Conservation (phyloP, 805 yeast genomes). For the Kodamaea leandrae region DNA sequence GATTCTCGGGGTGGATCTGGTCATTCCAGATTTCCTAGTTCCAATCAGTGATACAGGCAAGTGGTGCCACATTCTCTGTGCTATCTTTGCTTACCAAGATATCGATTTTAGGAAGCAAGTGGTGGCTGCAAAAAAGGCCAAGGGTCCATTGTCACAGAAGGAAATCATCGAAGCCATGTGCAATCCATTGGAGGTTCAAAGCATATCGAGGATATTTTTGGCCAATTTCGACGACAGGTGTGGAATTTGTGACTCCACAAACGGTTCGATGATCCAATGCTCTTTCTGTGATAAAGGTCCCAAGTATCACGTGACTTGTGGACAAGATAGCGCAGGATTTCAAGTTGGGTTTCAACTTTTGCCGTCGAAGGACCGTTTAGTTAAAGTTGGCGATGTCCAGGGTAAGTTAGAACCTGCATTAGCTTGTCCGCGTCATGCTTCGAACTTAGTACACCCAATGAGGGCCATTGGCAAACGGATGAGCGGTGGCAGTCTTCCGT, state of each 20-base stretch:
- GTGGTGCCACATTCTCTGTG: conserved; percentile 81
- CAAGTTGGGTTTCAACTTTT: conserved; percentile 53
- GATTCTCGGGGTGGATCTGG: conserved; percentile 37
- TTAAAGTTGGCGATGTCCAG: conserved; percentile 22
- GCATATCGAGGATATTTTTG: conserved; percentile 26
- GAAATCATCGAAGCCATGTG: conserved; percentile 15
- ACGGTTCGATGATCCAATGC: conserved; percentile 54
- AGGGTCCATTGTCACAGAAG: conserved; percentile 2
- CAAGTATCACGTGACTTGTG: conserved; percentile 55
- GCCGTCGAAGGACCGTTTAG: conserved; percentile 19
- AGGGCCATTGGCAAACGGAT: conserved; percentile 30
- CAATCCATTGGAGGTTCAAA: conserved; percentile 25
- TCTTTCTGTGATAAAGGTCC: conserved; percentile 33
- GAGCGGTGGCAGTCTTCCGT: conserved; percentile 29
- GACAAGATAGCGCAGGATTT: conserved; percentile 45
- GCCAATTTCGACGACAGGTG: conserved; percentile 37
- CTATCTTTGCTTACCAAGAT: conserved; percentile 50
- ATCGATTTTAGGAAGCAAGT: conserved; percentile 17
- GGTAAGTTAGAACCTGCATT: conserved; percentile 47
- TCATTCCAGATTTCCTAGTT: conserved; percentile 63
- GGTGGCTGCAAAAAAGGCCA: conserved; percentile 29
- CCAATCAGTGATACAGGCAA: conserved; percentile 57
- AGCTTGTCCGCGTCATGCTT: conserved; percentile 42
- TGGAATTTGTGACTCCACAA: conserved; percentile 41
- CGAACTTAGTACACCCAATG: conserved; percentile 18